Evolutionary conservation across 495 filamentous ascomycete genomes (phyloP).

Genomic region (Haplographium delicatum): DNA sequence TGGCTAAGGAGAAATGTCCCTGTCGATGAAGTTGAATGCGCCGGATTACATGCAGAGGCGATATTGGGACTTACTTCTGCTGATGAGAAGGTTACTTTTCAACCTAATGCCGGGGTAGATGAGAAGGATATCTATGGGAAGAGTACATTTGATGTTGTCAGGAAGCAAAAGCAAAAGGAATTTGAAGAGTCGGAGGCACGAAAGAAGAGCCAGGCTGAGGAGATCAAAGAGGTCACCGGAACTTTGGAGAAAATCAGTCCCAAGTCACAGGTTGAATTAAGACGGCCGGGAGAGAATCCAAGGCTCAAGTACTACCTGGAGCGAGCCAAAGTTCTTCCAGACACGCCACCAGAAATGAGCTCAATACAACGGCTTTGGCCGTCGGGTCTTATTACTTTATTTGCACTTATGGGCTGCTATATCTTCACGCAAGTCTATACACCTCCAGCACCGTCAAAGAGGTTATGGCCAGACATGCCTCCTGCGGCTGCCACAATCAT

Average conservation of each 20-base stretch:
- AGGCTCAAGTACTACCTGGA: conserved; percentile 33
- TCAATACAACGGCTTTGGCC: conserved; percentile 59
- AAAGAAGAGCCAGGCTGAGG: conserved; percentile 38
- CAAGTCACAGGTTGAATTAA: conserved; percentile 24
- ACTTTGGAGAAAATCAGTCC: conserved; percentile 40
- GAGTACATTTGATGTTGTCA: conserved; percentile 44
- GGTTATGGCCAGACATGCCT: conserved; percentile 69
- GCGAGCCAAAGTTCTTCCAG: conserved; percentile 14
- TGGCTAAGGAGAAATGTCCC: conserved; percentile 66
- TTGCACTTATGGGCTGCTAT: conserved; percentile 44
- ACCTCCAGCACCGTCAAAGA: conserved; percentile 49
- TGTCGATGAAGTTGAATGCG: conserved; percentile 67
- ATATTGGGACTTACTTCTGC: conserved; percentile 45
- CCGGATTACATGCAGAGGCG: conserved; percentile 48
- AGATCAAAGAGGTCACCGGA: conserved; percentile 41
- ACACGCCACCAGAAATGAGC: conserved; percentile 39
- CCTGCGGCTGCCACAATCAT: conserved; percentile 74
- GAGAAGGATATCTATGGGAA: conserved; percentile 35
- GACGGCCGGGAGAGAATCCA: conserved; percentile 32
- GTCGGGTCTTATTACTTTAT: conserved; percentile 50
- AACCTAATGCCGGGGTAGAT: conserved; percentile 29
- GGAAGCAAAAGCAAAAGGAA: conserved; percentile 32
- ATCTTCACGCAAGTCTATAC: conserved; percentile 56
- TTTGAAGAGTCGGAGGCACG: conserved; percentile 44
- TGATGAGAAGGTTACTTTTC: conserved; percentile 43